Percentiles rank a stretch among this genome's conserved stretches.
Evolutionary conservation across 176 grass and related monocot species (phyloP).

Genomic region (Zoysia pacifica): DNA sequence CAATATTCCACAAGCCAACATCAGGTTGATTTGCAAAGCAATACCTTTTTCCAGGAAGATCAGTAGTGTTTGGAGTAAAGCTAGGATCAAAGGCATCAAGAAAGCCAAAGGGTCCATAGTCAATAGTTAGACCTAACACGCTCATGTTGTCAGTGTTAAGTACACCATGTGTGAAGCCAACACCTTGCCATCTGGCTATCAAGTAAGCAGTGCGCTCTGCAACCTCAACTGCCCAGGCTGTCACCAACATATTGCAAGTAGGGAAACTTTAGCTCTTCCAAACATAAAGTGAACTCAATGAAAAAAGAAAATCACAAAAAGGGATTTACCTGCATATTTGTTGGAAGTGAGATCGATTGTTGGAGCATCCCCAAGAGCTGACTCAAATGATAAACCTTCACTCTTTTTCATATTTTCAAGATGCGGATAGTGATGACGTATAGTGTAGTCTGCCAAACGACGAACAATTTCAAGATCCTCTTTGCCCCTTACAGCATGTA

Average conservation of each 20-base stretch:
- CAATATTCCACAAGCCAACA: constrained; percentile 96
- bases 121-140: constrained; percentile 90
- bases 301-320: neutral
- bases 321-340: constrained; percentile 84
- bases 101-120: constrained; percentile 96
- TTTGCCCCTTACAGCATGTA: constrained; percentile 72
- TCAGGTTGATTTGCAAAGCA: constrained; percentile 99
- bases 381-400: constrained; percentile 84
- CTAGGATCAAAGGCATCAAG: constrained; percentile 96
- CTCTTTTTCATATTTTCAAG: constrained; percentile 88
- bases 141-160: constrained; percentile 99
- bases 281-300: neutral
- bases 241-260: constrained; percentile 22
- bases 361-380: constrained; percentile 60
- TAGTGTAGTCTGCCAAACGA: constrained; percentile 71
- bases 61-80: constrained; percentile 92
- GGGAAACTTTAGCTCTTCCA: neutral
- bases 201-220: constrained; percentile 89
- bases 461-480: constrained; percentile 80
- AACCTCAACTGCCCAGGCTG: constrained; percentile 98
- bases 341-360: constrained; percentile 96
- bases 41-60: constrained; percentile 85
- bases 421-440: constrained; percentile 79
- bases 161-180: constrained; percentile 97
- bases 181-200: constrained; percentile 94